Evolutionary conservation across 176 grass and related monocot species (phyloP).

Genomic region (Phoenix dactylifera): DNA sequence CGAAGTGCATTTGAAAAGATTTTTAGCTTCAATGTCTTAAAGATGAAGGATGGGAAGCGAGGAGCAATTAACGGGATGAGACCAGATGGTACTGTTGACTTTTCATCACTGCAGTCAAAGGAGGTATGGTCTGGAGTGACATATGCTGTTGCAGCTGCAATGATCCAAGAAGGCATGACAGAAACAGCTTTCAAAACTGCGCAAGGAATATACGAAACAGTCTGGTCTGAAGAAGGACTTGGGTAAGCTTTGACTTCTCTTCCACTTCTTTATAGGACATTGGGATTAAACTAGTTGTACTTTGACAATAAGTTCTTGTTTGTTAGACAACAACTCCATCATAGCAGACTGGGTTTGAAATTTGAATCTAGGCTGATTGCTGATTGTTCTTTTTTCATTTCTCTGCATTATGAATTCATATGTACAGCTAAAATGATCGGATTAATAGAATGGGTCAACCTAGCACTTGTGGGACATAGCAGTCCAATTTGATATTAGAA

Average conservation of each 20-base stretch:
- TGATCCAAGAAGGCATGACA: conserved; percentile 93
- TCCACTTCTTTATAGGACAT: no score
- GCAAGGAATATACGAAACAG: conserved; percentile 76
- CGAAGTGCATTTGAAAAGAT: conserved; percentile 64
- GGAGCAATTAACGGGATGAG: conserved; percentile 93
- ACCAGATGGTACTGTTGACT: conserved; percentile 72
- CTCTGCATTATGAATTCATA: no score
- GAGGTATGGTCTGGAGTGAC: conserved; percentile 97
- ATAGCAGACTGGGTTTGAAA: no score
- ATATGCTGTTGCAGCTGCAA: conserved; percentile 72
- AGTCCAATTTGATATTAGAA: no score
- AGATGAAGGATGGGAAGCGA: conserved; percentile 63
- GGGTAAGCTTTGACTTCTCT: conserved; percentile 37
- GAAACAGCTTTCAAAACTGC: conserved; percentile 85
- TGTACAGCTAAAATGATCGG: no score
- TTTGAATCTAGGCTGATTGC: no score
- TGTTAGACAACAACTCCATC: no score
- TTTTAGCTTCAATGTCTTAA: conserved; percentile 80
- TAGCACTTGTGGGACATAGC: no score
- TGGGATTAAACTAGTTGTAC: no score
- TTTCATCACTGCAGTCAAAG: conserved; percentile 78
- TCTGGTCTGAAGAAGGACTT: conserved; percentile 78
- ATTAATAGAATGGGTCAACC: no score
- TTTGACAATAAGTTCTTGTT: no score
- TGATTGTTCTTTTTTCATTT: no score